Base-by-base conservation (phyloP, 305 asterid genomes). In the Stenogyne calaminthoides region DNA sequence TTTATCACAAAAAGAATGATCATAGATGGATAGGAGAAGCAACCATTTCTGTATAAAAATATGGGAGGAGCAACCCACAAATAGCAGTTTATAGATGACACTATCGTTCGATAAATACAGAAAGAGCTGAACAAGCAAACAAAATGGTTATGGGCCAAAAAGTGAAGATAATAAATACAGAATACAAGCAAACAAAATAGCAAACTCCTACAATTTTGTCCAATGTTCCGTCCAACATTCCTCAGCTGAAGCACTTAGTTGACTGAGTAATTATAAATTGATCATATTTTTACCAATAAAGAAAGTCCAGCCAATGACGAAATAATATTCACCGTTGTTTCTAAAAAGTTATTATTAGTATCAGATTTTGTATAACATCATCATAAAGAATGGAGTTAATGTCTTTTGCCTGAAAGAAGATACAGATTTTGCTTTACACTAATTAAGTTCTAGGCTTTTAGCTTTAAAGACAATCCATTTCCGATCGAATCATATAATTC, bases 131-230 rank as follows among this genome's bases (percentile, higher is more conserved):
- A 83, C 85, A 75, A 81, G 79, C 70, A 84, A 88, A 85, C 88
- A 89, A 88, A 84, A 78, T 76, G 70, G 73, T 77, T 80, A 82
- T 76, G 87, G 87, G 85, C 83, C 87, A 80, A 85, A 87, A 89
- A 80, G 87, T 76, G 76, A 77, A 66, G 76, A 80, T 52, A 84
- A 84, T 80, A 81, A 70, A 84, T 85, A 83, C 82, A 85, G 66
- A 84, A 78, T 73, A 75, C 79, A 83, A 84, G 80, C 82, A 85
- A 86, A 86, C 90, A 85, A 86, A 84, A 85, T 74, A 77, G 80
- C 78, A 75, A 83, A 77, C 78, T 70, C 70, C 61, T 80, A 61
- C 67, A 82, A 65, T 77, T 84, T 76, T 81, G 80, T 81, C 86
- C 40, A 52, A 61, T 36, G 39, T 55, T 80, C 67, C 67, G 61